These are phyloP conservation scores for Chalciporus chontae DNA, from an alignment of 768 basidiomycete species.

Conservation along the genomic window DNA sequence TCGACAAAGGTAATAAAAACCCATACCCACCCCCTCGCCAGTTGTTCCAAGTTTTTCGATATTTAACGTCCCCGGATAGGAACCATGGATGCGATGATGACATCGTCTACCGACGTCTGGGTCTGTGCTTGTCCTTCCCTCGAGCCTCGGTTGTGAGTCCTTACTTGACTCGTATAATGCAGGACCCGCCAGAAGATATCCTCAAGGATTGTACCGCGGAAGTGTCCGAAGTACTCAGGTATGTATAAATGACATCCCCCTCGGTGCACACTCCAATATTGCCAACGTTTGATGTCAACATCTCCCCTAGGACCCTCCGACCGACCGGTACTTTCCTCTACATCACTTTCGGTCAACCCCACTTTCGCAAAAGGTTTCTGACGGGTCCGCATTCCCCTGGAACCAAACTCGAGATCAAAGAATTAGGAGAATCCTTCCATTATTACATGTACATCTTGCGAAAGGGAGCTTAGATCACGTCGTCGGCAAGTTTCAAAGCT, in stretches of 20 bases:
- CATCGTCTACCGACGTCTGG: constrained; percentile 80
- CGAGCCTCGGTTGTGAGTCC: neutral
- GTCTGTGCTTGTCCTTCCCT: constrained; percentile 36
- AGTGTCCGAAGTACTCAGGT: constrained; percentile 75
- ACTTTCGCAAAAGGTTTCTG: constrained; percentile 74
- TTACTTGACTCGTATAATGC: neutral
- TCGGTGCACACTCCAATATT: neutral
- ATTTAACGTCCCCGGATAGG: constrained; percentile 33
- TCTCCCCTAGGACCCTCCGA: constrained; percentile 53
- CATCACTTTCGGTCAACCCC: constrained; percentile 86
- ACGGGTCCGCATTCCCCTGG: constrained; percentile 38
- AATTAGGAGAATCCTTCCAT: constrained; percentile 78
- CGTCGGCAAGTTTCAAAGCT: too few relatives aligned
- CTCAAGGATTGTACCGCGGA: constrained; percentile 71
- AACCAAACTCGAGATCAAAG: constrained; percentile 61
- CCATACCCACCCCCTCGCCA: too few relatives aligned
- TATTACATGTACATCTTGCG: constrained; percentile 75
- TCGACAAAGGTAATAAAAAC: constrained; percentile 92
- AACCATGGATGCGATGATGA: constrained; percentile 91
- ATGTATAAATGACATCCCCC: constrained; percentile 31
- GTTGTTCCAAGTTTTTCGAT: neutral
- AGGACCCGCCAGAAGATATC: constrained; percentile 75
- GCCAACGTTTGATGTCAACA: neutral
- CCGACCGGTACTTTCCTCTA: constrained; percentile 65
- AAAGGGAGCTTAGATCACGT: constrained; percentile 21